These are phyloP conservation scores for Penicillium thymicola DNA, from an alignment of 2,329 filamentous ascomycete species.

Conservation along the genomic window DNA sequence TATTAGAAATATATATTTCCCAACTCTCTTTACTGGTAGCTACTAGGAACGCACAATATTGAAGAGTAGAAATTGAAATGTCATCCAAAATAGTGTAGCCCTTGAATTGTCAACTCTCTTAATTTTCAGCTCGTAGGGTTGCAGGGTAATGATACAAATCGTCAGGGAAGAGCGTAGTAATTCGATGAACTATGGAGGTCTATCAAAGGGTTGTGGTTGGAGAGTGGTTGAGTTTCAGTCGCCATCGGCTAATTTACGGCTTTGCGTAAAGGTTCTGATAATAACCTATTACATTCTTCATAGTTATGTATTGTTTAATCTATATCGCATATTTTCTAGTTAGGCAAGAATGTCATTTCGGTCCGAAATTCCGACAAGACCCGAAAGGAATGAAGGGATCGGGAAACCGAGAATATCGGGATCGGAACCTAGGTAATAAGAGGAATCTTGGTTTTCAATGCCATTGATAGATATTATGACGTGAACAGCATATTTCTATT, in stretches of 20 bases:
- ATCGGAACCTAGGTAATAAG: too few relatives aligned
- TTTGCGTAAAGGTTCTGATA: too few relatives aligned
- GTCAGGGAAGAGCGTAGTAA: too few relatives aligned
- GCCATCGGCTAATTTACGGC: background rate
- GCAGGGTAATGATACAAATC: too few relatives aligned
- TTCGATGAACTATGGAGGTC: too few relatives aligned
- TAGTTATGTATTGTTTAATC: background rate
- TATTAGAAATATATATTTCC: background rate
- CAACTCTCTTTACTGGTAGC: background rate
- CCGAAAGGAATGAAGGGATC: background rate
- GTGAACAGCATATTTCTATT: background rate
- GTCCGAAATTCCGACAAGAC: background rate
- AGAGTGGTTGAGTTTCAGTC: background rate
- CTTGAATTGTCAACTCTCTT: background rate
- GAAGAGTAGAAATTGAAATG: background rate
- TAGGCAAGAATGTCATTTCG: background rate
- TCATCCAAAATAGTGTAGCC: background rate
- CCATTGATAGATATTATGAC: background rate
- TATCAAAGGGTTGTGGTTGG: background rate
- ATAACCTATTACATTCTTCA: background rate
- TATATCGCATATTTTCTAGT: background rate
- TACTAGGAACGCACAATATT: too few relatives aligned
- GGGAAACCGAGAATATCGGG: slow-evolving; percentile 2
- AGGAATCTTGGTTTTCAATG: background rate
- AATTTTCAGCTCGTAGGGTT: too few relatives aligned